Conservation (phyloP, 352 stramenopile species). For the Halophytophthora batemanensis region DNA sequence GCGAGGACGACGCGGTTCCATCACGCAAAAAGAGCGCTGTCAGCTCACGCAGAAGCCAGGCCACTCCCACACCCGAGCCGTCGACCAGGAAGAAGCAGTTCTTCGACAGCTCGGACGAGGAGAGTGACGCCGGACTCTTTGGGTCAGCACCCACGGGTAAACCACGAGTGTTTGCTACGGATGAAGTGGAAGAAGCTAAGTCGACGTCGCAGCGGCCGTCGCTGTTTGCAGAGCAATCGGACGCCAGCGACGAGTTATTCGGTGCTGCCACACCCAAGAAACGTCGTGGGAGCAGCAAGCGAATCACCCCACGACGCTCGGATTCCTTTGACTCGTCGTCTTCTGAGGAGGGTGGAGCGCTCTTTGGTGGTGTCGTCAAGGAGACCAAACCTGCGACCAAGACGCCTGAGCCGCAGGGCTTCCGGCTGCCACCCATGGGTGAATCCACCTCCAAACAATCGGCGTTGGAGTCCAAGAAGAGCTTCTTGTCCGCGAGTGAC, state of each 20-base stretch:
- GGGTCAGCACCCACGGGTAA: conserved; percentile 22
- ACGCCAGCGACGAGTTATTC: conserved; percentile 34
- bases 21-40: conserved; percentile 15
- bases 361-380: conserved; percentile 43
- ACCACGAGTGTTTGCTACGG: conserved; percentile 23
- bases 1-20: conserved; percentile 29
- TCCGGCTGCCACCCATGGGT: conserved; percentile 24
- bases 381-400: conserved; percentile 10
- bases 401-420: conserved; percentile 16
- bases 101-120: conserved; percentile 57
- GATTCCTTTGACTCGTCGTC: conserved; percentile 46
- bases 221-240: conserved; percentile 38
- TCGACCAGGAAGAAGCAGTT: conserved; percentile 39
- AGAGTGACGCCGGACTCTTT: conserved; percentile 63
- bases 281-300: conserved; percentile 21
- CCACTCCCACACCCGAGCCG: conserved; percentile 12
- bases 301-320: conserved; percentile 24
- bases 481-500: conserved; percentile 32
- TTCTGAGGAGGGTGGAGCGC: conserved; percentile 34
- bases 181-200: conserved; percentile 8
- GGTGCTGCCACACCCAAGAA: conserved; percentile 15
- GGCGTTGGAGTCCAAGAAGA: conserved; percentile 18
- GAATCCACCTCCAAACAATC: conserved; percentile 15
- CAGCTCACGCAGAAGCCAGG: conserved; percentile 13
- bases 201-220: conserved; percentile 13